Base-by-base conservation (phyloP, 805 yeast species). In the Metschnikowia borealis region DNA sequence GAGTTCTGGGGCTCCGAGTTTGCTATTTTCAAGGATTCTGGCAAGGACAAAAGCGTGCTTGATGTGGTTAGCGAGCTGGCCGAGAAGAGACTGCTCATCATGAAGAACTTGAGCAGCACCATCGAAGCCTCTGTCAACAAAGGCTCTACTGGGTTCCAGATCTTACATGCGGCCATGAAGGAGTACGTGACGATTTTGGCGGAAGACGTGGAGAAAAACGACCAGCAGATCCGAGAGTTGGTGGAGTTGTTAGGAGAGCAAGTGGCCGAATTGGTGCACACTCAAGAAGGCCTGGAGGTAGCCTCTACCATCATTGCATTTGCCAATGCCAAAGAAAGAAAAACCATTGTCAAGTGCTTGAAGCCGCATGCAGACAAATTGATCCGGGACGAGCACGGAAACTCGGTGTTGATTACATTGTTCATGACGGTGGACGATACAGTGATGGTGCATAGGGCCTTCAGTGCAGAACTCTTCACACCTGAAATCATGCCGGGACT, bases 1-100 rank as follows among this genome's bases (percentile, higher is more conserved):
- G 99, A 92, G 71, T 92, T 92, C 66, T 92, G 96, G 89, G 99
- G 98, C 48, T 81, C 96, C 11, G 96, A 89, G 70, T 92, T 86
- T 66, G 97, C 97, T 18, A 83, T 89, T 11, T 92, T 92, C 74
- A 84, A 81, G 67, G 92, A 89, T 47, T 75, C 84, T 10, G 90
- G 87, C 40, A 77, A 79, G 53, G 79, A 78, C 41, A 77, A 83
- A 62, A 71, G 79, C 13, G 79, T 92, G 47, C 73, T 78, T 51
- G 91, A 89, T 46, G 82, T 87, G 39, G 77, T 85, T 51, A 67
- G 66, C 15, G 89, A 82, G 56, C 78, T 82, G 54, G 79, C 86
- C 15, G 97, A 91, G 65, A 89, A 88, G 77, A 81, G 87, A 66
- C 84, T 77, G 49, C 75, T 86, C 54, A 82, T 92, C 54, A 77